These are phyloP conservation scores for Scheffersomyces cryptocercus DNA, from an alignment of 1,139 yeast genomes.

Conservation along the genomic window DNA sequence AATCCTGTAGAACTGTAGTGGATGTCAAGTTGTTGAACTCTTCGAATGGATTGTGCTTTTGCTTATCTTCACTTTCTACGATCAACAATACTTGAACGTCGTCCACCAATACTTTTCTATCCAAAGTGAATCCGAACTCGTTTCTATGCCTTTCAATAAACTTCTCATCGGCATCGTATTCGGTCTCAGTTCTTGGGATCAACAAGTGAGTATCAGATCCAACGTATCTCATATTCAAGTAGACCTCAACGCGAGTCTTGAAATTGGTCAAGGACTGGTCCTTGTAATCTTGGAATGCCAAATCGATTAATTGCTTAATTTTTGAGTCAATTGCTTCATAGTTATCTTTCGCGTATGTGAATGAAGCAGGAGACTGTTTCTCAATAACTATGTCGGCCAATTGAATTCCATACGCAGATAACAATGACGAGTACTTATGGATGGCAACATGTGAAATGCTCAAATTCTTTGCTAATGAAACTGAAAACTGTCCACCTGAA, in stretches of 20 bases:
- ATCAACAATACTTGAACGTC: slow-evolving; percentile 64
- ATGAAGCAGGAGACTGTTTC: slow-evolving; percentile 57
- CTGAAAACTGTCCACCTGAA: slow-evolving; percentile 49
- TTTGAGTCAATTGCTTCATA: slow-evolving; percentile 24
- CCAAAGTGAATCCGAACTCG: slow-evolving; percentile 46
- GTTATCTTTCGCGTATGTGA: slow-evolving; percentile 21
- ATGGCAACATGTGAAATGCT: slow-evolving; percentile 41
- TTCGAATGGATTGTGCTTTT: slow-evolving; percentile 33
- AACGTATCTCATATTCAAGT: slow-evolving; percentile 74
- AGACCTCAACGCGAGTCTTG: slow-evolving; percentile 51
- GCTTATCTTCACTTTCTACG: slow-evolving; percentile 34
- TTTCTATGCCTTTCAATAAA: slow-evolving; percentile 35
- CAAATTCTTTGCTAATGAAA: slow-evolving; percentile 40
- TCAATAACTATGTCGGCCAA: slow-evolving; percentile 57
- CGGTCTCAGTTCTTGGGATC: slow-evolving; percentile 38
- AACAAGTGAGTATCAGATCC: slow-evolving; percentile 88
- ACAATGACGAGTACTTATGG: slow-evolving; percentile 45
- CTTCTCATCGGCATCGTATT: slow-evolving; percentile 23
- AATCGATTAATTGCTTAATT: slow-evolving; percentile 22
- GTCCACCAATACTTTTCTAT: slow-evolving; percentile 65
- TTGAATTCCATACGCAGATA: slow-evolving; percentile 47
- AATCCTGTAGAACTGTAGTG: slow-evolving; percentile 1
- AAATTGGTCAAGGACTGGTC: slow-evolving; percentile 30
- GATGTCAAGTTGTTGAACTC: slow-evolving; percentile 21
- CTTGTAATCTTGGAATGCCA: slow-evolving; percentile 33